Base-by-base conservation (phyloP, 2,329 filamentous ascomycete genomes). In the Ophiocordyceps camponoti-rufipedis region DNA sequence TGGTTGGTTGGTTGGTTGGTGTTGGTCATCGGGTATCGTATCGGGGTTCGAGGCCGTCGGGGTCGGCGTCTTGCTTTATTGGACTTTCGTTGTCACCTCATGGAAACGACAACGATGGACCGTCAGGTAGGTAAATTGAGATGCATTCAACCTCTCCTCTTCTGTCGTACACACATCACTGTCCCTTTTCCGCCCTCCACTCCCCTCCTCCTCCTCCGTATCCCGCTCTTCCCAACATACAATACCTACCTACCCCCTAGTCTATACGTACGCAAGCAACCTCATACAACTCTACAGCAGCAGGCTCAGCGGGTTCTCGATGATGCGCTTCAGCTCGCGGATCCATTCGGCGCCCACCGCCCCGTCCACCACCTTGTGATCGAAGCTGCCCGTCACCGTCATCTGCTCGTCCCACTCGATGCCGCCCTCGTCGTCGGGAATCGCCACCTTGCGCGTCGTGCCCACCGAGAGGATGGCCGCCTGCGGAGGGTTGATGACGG, bases 401-500 rank as follows among this genome's bases (percentile, higher is more conserved):
- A 98, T 95, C 74, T 96, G 88, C 62, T 98, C 91, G 56, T 98
- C 91, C 83, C 85, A 98, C 65, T 85, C 85, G 42, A 94, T 71
- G 46, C 65, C 62, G 16, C 91, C 88, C 48, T 75, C 79, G 72
- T 93, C 85, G 39, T 77, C 77, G 44, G 86, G 87, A 46, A 96
- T 70, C 42, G 93, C 85, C 46, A 96, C 89, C 82, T 96, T 96
- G 70, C 85, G 84, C 56, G 85, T 87, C 53, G 87, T 93, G 58
- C 93, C 91, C 48, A 98, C 85, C 46, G 91, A 89, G 51, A 98
- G 75, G 63, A 98, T 98, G 60, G 80, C 83, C 46, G 91, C 85
- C 72, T 98, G 93, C 45, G 91, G 91, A 53, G 93, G 91, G 78
- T 98, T 98, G 75, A 98, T 94, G 60, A 98, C 84, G 54, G 91